These are phyloP conservation scores for Colletotrichum spinosum DNA, from an alignment of 2,329 filamentous ascomycete species.

Conservation along the genomic window DNA sequence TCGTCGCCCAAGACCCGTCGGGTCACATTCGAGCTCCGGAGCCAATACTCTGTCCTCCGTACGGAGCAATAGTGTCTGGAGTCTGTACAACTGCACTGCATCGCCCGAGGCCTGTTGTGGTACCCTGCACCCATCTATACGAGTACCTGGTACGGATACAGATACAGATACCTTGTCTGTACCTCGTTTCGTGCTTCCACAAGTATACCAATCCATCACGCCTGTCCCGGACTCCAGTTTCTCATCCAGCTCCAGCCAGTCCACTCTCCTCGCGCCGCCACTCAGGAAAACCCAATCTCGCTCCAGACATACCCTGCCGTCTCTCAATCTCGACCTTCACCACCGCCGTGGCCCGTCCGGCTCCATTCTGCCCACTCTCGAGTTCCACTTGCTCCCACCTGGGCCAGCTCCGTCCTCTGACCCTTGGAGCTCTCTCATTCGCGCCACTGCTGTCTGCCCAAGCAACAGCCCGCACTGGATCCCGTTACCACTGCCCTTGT, in stretches of 20 bases:
- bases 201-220: not conserved
- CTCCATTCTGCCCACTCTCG: conserved; percentile 9
- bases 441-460: conserved; percentile 1
- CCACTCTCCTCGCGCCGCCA: conserved; percentile 16
- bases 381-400: conserved; percentile 14
- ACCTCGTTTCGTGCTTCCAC: not conserved
- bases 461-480: conserved; percentile 20
- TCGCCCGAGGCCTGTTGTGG: conserved; percentile 25
- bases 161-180: conserved; percentile 1
- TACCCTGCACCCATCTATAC: conserved; percentile 31
- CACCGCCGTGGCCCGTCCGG: conserved; percentile 2
- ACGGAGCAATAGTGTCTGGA: no score
- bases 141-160: conserved; percentile 19
- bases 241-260: not conserved
- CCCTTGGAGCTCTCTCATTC: conserved; percentile 11
- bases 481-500: conserved; percentile 16
- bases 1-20: not conserved
- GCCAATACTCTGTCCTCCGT: no score
- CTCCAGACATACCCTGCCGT: conserved; percentile 22
- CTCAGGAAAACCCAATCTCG: conserved; percentile 26
- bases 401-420: conserved; percentile 5
- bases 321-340: conserved; percentile 12
- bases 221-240: not conserved
- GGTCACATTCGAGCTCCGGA: no score
- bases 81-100: conserved; percentile 17